A percentile compares a stretch with the other conserved stretches of the same genome.
phyloP scores from a whole-genome alignment of 192 early-diverging fungal genomes.

The Coemansia interrupta region DNA sequence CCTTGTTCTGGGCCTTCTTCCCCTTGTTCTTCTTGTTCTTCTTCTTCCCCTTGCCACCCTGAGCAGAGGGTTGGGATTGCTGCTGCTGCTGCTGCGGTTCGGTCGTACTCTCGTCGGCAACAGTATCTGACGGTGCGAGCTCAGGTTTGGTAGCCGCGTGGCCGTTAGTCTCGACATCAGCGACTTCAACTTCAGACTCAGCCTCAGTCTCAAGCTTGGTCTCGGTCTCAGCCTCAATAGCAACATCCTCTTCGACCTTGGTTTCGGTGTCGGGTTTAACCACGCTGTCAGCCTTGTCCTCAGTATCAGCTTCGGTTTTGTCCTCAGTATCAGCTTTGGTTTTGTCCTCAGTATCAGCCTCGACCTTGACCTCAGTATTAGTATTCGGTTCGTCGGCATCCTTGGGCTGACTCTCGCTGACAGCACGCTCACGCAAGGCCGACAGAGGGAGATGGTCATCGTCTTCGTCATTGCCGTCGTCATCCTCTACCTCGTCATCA shows the following conservation, averaged over 20 bases:
- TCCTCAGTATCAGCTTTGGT: neutral
- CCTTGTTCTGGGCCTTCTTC: constrained; percentile 27
- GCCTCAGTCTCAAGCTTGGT: neutral
- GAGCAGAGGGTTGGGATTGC: too few relatives aligned
- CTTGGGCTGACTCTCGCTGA: neutral
- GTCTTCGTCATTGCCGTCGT: constrained; percentile 23
- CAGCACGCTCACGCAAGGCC: constrained; percentile 23
- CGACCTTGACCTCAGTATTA: neutral
- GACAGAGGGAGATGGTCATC: constrained; percentile 40
- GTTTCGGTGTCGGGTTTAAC: too few relatives aligned
- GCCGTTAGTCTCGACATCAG: neutral
- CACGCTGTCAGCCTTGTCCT: neutral
- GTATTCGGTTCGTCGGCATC: neutral
- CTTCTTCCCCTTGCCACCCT: constrained; percentile 32
- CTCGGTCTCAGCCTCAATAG: neutral
- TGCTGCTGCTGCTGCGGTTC: too few relatives aligned
- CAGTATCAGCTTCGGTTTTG: neutral
- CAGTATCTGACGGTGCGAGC: neutral
- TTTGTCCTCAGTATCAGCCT: neutral
- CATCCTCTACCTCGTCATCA: constrained; percentile 38
- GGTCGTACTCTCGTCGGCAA: neutral
- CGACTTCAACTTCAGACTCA: neutral
- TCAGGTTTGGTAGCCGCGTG: neutral
- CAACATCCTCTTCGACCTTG: neutral
- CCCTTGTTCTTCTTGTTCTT: constrained; percentile 42